Evolutionary conservation across 176 grass and related monocot species (phyloP).

Genomic region (Phoenix roebelenii): DNA sequence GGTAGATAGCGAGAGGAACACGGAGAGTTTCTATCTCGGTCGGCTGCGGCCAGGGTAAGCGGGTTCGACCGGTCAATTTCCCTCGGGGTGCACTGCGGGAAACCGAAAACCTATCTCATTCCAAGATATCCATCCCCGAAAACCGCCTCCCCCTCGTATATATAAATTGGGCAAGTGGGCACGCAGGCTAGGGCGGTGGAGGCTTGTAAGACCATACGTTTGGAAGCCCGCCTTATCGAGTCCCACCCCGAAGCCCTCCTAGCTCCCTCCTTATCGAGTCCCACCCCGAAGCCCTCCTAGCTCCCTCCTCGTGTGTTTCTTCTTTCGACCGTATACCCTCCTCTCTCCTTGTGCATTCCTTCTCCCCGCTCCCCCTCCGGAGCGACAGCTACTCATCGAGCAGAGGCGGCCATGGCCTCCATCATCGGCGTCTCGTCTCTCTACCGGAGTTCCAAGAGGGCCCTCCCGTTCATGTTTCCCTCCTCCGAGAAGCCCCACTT

Average conservation of each 20-base stretch:
- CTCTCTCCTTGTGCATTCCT: not conserved
- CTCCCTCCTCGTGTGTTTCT: slow-evolving; percentile 5
- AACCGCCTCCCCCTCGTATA: no score
- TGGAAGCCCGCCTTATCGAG: slow-evolving; percentile 5
- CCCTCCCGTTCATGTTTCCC: slow-evolving; percentile 1
- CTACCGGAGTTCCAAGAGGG: slow-evolving; percentile 19
- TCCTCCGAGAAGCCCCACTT: slow-evolving; percentile 8
- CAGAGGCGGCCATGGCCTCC: slow-evolving; percentile 33
- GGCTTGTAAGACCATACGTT: slow-evolving; percentile 45
- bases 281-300: not conserved
- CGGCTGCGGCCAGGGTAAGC: no score
- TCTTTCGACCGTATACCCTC: slow-evolving; percentile 15
- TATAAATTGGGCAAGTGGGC: no score
- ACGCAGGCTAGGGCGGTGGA: not conserved
- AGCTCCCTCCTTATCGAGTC: slow-evolving; percentile 6
- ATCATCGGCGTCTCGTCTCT: slow-evolving; percentile 61
- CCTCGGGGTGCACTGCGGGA: no score
- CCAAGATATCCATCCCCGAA: no score
- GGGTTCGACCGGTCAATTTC: no score
- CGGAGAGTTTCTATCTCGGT: no score
- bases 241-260: not conserved
- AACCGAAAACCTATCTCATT: no score
- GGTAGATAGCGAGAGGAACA: no score
- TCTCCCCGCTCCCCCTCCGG: not conserved
- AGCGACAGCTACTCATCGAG: no score